These are phyloP conservation scores for Lichenothelia convexa DNA, from an alignment of 495 filamentous ascomycete genomes.

Conservation along the genomic window DNA sequence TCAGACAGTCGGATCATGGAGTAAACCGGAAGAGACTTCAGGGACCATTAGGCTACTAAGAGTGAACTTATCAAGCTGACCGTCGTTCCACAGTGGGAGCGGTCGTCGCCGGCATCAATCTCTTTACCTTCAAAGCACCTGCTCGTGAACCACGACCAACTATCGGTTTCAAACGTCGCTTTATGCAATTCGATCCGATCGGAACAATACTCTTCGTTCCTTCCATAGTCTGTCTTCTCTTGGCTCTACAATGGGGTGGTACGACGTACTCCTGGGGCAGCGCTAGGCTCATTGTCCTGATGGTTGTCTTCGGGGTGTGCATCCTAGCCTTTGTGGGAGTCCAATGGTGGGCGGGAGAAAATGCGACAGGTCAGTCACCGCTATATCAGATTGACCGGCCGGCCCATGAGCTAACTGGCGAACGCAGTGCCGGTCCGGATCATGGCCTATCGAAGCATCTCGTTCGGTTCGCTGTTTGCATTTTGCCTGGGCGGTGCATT, in stretches of 20 bases:
- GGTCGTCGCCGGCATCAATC: constrained; percentile 1
- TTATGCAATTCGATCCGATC: constrained; percentile 5
- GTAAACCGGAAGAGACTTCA: too few relatives aligned
- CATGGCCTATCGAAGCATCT: constrained; percentile 19
- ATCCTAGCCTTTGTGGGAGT: neutral
- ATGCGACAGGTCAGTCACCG: constrained; percentile 15
- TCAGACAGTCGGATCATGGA: too few relatives aligned
- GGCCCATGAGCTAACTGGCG: too few relatives aligned
- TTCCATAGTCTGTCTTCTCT: constrained; percentile 4
- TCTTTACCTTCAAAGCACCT: neutral
- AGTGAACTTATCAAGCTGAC: too few relatives aligned
- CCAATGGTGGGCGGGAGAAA: constrained; percentile 5
- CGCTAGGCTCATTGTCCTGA: constrained; percentile 3
- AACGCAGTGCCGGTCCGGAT: constrained; percentile 21
- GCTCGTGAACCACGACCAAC: neutral
- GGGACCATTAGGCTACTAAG: too few relatives aligned
- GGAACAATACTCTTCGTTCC: neutral
- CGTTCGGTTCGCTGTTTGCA: constrained; percentile 1
- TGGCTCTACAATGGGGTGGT: constrained; percentile 9
- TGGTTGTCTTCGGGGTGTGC: constrained; percentile 4
- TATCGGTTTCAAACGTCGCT: constrained; percentile 9
- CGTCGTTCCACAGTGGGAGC: constrained; percentile 33
- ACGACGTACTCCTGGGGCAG: constrained; percentile 6
- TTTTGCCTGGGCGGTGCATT: neutral
- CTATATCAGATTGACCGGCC: too few relatives aligned